A percentile compares a stretch with the other conserved stretches of the same genome.
Evolutionary conservation across 2,329 filamentous ascomycete genomes (phyloP).

Genomic region (Apiospora hydei): DNA sequence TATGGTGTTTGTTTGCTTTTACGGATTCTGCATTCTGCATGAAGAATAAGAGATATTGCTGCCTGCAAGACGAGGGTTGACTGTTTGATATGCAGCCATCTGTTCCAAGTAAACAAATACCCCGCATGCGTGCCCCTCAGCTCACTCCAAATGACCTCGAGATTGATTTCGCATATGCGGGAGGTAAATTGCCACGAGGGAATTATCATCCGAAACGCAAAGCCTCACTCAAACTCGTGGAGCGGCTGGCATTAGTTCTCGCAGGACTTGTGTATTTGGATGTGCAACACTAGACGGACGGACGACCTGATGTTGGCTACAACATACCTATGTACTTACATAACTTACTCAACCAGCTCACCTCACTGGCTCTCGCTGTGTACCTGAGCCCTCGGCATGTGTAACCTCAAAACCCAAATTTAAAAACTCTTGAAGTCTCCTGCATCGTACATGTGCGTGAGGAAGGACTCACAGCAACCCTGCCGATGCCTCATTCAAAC

Average conservation of each 20-base stretch:
- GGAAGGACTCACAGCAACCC: not conserved
- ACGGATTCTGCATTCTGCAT: not conserved
- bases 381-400: not conserved
- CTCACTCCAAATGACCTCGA: not conserved
- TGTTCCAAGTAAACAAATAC: constrained; percentile 7
- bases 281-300: not conserved
- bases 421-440: not conserved
- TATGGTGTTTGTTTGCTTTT: not conserved
- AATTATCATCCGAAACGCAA: not conserved
- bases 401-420: not conserved
- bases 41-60: not conserved
- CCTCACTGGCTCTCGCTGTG: not conserved
- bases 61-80: not conserved
- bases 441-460: not conserved
- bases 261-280: not conserved
- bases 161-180: not conserved
- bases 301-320: not conserved
- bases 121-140: constrained; percentile 18
- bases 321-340: not conserved
- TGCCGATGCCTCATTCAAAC: not conserved
- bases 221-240: not conserved
- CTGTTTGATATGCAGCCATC: not conserved
- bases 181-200: not conserved
- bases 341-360: not conserved
- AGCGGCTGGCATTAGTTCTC: not conserved